A percentile compares a stretch with the other conserved stretches of the same genome.
These are phyloP conservation scores for Dryas alaskensis DNA, from an alignment of 306 rosid genomes.

Conservation along the genomic window DNA sequence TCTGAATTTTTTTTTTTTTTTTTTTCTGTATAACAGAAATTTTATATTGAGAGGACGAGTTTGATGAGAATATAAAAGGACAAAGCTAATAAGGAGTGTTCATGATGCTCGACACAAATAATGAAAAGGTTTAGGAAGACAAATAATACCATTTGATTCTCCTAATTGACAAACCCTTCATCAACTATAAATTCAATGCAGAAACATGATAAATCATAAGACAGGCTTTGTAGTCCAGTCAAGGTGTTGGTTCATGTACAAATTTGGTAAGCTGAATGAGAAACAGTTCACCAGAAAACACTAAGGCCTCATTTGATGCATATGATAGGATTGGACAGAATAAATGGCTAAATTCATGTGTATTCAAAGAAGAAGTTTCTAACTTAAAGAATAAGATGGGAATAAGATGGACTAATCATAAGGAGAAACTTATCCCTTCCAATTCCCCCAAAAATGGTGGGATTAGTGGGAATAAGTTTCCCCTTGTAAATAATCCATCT, in stretches of 20 bases:
- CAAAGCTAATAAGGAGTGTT: not conserved
- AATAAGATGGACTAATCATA: too few relatives aligned
- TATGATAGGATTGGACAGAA: too few relatives aligned
- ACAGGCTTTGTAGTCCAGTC: not conserved
- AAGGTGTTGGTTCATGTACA: conserved; percentile 9
- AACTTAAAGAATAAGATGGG: too few relatives aligned
- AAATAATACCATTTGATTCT: not conserved
- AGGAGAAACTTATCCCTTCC: too few relatives aligned
- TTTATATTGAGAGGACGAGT: not conserved
- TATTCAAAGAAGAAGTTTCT: too few relatives aligned
- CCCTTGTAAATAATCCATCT: too few relatives aligned
- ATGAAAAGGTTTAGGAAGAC: not conserved
- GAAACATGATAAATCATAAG: not conserved
- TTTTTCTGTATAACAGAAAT: not conserved
- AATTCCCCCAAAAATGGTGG: too few relatives aligned
- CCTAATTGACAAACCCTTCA: not conserved
- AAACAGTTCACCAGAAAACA: not conserved
- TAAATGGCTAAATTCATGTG: too few relatives aligned
- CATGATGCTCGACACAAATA: not conserved
- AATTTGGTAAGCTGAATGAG: conserved; percentile 1
- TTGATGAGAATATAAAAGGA: not conserved
- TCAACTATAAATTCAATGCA: not conserved
- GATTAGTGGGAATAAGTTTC: too few relatives aligned
- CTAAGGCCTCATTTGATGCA: not conserved
- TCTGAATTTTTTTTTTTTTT: not conserved